phyloP scores from a whole-genome alignment of 1,139 yeast genomes.

The Yamadazyma friedrichii region DNA sequence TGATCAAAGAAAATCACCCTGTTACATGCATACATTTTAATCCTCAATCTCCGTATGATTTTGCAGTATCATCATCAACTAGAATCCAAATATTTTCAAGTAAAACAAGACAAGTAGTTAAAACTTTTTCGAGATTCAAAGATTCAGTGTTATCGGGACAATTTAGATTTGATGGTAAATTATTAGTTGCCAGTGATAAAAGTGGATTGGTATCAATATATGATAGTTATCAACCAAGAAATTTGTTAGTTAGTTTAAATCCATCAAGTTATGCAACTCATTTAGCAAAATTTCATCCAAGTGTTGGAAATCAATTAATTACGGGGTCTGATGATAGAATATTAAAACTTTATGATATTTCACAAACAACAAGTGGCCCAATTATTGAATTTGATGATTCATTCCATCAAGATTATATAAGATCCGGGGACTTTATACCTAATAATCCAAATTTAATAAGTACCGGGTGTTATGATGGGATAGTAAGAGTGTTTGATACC shows the following conservation, averaged over 20 bases:
- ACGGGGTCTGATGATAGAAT: constrained; percentile 92
- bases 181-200: constrained; percentile 85
- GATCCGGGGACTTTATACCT: constrained; percentile 80
- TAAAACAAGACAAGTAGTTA: constrained; percentile 85
- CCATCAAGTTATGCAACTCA: constrained; percentile 89
- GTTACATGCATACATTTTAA: constrained; percentile 86
- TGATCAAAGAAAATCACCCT: constrained; percentile 91
- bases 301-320: constrained; percentile 65
- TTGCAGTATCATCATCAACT: constrained; percentile 91
- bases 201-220: constrained; percentile 82
- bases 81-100: constrained; percentile 90
- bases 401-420: constrained; percentile 81
- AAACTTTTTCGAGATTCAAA: constrained; percentile 87
- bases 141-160: constrained; percentile 89
- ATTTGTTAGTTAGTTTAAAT: constrained; percentile 71
- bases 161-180: constrained; percentile 77
- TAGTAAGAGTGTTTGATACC: constrained; percentile 82
- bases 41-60: constrained; percentile 84
- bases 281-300: constrained; percentile 89
- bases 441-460: constrained; percentile 69
- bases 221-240: constrained; percentile 77
- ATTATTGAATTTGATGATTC: constrained; percentile 61
- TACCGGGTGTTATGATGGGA: constrained; percentile 95
- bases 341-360: constrained; percentile 84
- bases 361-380: constrained; percentile 67